Evolutionary conservation across 1,284 basidiomycete species (phyloP).

Genomic region (Cerrena zonata): DNA sequence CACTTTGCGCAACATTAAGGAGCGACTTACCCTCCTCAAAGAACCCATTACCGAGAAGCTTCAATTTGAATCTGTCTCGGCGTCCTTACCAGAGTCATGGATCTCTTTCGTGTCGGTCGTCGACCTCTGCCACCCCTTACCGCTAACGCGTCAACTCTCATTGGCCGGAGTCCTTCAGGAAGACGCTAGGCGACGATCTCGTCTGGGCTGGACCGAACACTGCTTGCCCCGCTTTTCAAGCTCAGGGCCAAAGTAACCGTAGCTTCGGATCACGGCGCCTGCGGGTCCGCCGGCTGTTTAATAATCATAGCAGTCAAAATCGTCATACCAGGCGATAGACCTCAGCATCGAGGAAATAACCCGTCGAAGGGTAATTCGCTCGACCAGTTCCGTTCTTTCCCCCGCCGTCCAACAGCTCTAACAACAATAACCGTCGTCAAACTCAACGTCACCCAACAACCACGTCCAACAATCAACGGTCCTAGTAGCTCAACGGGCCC

Average conservation of each 20-base stretch:
- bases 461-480: no score
- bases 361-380: no score
- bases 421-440: no score
- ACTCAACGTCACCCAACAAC: no score
- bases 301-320: no score
- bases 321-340: no score
- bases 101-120: conserved; percentile 5
- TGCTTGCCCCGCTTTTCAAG: neutral
- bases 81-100: conserved; percentile 8
- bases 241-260: neutral
- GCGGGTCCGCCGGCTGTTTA: no score
- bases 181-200: neutral
- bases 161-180: conserved; percentile 6
- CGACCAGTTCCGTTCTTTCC: no score
- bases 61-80: conserved; percentile 2
- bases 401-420: no score
- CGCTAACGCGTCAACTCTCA: neutral
- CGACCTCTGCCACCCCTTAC: neutral
- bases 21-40: conserved; percentile 1
- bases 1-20: neutral
- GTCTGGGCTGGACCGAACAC: neutral
- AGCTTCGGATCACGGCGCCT: neutral
- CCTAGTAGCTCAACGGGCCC: no score
- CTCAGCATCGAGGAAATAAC: no score
- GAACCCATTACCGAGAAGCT: neutral